Evolutionary conservation across 202 grass and related monocot genomes (phyloP), one percentile per base, ranked within the genome.

Genomic region (Hordeum pubiflorum): DNA sequence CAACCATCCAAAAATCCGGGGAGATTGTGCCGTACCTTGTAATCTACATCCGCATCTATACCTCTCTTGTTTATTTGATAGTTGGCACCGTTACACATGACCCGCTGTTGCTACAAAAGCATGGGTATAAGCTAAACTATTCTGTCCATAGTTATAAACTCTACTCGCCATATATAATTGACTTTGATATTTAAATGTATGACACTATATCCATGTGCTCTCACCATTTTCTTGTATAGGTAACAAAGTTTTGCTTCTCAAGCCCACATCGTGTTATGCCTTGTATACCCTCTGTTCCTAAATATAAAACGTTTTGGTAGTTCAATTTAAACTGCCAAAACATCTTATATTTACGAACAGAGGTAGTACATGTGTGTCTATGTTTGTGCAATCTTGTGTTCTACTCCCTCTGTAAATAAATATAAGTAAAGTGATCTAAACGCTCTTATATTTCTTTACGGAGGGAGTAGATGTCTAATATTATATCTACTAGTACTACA

Each of bases 161-260:
- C 18, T 43, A 6, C 8, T 38, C 9, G 8, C 21, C 22, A n/a
- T 43, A 77, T 77, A 4, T 77, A 15, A 17, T 29, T 77, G 14
- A 77, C 36, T 29, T 41, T 7, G 39, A 77, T 59, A 77, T 63
- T 43, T 77, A 20, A 77, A 77, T 77, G 36, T 77, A 46, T 76
- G 33, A 23, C 14, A 9, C 46, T 61, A 17, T 40, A 43, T 40
- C 37, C 57, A 77, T 77, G 52, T 60, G 36, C 15, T 21, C 7
- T 32, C 26, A 48, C 68, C 58, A 0, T 44, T 44, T 62, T 63
- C 17, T 41, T 8, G 36, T 63, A 63, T 31, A 6, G 22, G 54
- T 24, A 38, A 59, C 24, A 59, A 46, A 31, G 15, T 77, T 38
- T 24, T n/a, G 58, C 75, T 77, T 77, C 22, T 18, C 24, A 40